Percentiles rank a stretch among this genome's conserved stretches.
These are phyloP conservation scores for Eimeria mitis DNA, from an alignment of 169 alveolate species.

Conservation along the genomic window DNA sequence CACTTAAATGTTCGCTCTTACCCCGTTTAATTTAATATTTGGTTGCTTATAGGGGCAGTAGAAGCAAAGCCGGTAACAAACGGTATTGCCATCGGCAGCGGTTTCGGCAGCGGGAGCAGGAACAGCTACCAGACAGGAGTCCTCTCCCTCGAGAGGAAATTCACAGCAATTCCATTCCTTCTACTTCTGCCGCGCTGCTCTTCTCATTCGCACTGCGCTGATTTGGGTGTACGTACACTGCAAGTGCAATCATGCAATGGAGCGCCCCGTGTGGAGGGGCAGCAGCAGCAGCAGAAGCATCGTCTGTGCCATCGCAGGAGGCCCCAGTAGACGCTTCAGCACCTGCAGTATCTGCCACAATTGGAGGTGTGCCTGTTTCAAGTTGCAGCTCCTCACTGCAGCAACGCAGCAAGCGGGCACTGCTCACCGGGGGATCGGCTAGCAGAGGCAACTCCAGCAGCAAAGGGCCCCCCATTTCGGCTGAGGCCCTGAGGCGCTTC, in stretches of 20 bases:
- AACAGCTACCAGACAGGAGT: not conserved
- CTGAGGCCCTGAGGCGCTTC: slow-evolving; percentile 29
- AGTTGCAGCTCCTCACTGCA: not conserved
- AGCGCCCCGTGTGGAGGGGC: slow-evolving; percentile 21
- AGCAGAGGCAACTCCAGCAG: not conserved
- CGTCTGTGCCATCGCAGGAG: slow-evolving; percentile 3
- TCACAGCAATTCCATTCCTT: not conserved
- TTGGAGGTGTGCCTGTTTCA: not conserved
- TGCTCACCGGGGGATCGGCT: slow-evolving; percentile 1
- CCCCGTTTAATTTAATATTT: no score
- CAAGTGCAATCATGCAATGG: slow-evolving; percentile 23
- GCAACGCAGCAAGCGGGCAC: not conserved
- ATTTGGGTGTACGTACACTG: not conserved
- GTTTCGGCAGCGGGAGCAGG: slow-evolving; percentile 19
- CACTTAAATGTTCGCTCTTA: not conserved
- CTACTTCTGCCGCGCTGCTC: not conserved
- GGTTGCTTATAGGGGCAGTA: slow-evolving; percentile 3
- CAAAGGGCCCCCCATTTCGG: slow-evolving; percentile 12
- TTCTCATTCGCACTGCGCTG: not conserved
- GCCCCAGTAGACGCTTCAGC: slow-evolving; percentile 21
- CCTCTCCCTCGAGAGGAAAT: not conserved
- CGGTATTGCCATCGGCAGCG: not conserved
- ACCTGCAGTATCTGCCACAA: not conserved
- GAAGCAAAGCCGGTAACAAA: not conserved
- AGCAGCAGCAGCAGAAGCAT: slow-evolving; percentile 35